Percentiles rank a stretch among this genome's conserved stretches.
Conservation (phyloP, 202 grass and related monocot species). For the Digitaria exilis region DNA sequence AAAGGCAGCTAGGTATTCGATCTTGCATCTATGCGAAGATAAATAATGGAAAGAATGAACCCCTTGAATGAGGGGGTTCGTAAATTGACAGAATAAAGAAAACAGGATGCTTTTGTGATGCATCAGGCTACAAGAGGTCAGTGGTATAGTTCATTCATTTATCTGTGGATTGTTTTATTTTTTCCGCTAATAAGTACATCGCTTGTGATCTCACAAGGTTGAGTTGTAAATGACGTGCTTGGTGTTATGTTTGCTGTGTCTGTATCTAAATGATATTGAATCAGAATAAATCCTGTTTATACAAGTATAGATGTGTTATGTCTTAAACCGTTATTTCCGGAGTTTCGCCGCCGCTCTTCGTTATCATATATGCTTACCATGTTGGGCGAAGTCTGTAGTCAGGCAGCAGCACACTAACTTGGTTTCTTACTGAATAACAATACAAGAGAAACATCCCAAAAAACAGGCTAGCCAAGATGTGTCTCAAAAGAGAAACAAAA, state of each 20-base stretch:
- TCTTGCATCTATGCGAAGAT: no score
- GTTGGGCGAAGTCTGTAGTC: not conserved
- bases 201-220: not conserved
- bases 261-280: slow-evolving; percentile 25
- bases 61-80: slow-evolving; percentile 5
- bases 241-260: not conserved
- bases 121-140: slow-evolving; percentile 26
- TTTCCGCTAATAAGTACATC: not conserved
- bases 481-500: no score
- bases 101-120: slow-evolving; percentile 19
- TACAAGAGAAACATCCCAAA: not conserved
- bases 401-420: no score
- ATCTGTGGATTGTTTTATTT: not conserved
- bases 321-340: not conserved
- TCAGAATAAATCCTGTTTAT: slow-evolving; percentile 2
- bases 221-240: not conserved
- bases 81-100: slow-evolving; percentile 26
- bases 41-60: not conserved
- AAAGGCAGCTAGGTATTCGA: slow-evolving; percentile 11
- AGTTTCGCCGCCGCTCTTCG: no score
- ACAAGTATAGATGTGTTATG: not conserved
- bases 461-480: not conserved
- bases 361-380: not conserved
- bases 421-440: no score
- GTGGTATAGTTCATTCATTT: slow-evolving; percentile 34